Evolutionary conservation across 345 rosid genomes (phyloP).

Genomic region (Brassica napus): Da-Ae NC_063449.1:8498001-8498500

Average conservation of each 20-base stretch:
- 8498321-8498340: constrained; percentile 79
- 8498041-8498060: constrained; percentile 82
- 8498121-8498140: constrained; percentile 86
- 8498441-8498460: constrained; percentile 72
- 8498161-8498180: not conserved
- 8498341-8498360: constrained; percentile 93
- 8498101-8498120: constrained; percentile 83
- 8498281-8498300: constrained; percentile 85
- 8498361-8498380: constrained; percentile 93
- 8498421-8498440: constrained; percentile 88
- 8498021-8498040: constrained; percentile 55
- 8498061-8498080: constrained; percentile 84
- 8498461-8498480: constrained; percentile 66
- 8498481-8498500: constrained; percentile 1
- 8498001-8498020: constrained; percentile 88
- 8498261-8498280: constrained; percentile 75
- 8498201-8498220: constrained; percentile 56
- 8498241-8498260: constrained; percentile 88
- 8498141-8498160: constrained; percentile 6
- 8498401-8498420: constrained; percentile 93
- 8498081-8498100: constrained; percentile 94
- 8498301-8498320: constrained; percentile 98
- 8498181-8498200: constrained; percentile 4
- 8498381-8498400: constrained; percentile 94
- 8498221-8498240: constrained; percentile 96